A percentile compares a stretch with the other conserved stretches of the same genome.
Conservation (phyloP, 345 rosid genomes). For the Salix arbutifolia region DNA sequence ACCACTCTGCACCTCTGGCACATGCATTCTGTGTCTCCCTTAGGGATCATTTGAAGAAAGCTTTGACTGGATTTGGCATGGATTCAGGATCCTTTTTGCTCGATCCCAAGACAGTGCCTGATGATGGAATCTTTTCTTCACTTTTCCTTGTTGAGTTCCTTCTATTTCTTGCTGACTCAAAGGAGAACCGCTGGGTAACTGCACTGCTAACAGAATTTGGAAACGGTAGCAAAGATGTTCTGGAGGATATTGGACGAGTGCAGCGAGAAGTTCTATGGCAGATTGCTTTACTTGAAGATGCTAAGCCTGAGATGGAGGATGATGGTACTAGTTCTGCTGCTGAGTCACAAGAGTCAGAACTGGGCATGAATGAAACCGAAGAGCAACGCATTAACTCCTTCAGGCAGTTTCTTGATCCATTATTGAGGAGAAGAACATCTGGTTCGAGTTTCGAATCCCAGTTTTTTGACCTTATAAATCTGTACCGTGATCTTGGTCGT, state of each 20-base stretch:
- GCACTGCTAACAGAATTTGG: conserved; percentile 86
- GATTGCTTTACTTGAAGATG: conserved; percentile 74
- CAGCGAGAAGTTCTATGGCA: conserved; percentile 94
- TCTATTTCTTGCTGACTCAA: conserved; percentile 83
- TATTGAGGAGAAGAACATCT: conserved; percentile 75
- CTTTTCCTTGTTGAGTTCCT: conserved; percentile 93
- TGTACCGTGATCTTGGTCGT: conserved; percentile 87
- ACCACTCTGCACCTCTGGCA: conserved; percentile 85
- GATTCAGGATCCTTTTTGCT: conserved; percentile 65
- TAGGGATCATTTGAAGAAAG: conserved; percentile 68
- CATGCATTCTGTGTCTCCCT: conserved; percentile 83
- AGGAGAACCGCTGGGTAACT: conserved; percentile 91
- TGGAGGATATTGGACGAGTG: conserved; percentile 74
- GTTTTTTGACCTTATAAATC: conserved; percentile 83
- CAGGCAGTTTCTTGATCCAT: conserved; percentile 93
- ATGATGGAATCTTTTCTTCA: conserved; percentile 62
- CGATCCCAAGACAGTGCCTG: conserved; percentile 53
- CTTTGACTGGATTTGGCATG: conserved; percentile 49
- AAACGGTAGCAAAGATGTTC: conserved; percentile 74
- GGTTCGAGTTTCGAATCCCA: conserved; percentile 85
- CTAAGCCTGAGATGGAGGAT: conserved; percentile 54
- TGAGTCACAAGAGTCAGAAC: conserved; percentile 52
- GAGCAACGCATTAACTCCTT: conserved; percentile 79
- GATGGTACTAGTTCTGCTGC: conserved; percentile 38
- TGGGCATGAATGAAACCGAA: conserved; percentile 44